A percentile compares a stretch with the other conserved stretches of the same genome.
phyloP scores from a whole-genome alignment of 306 rosid species.

The peach (Prunus persica) region DNA sequence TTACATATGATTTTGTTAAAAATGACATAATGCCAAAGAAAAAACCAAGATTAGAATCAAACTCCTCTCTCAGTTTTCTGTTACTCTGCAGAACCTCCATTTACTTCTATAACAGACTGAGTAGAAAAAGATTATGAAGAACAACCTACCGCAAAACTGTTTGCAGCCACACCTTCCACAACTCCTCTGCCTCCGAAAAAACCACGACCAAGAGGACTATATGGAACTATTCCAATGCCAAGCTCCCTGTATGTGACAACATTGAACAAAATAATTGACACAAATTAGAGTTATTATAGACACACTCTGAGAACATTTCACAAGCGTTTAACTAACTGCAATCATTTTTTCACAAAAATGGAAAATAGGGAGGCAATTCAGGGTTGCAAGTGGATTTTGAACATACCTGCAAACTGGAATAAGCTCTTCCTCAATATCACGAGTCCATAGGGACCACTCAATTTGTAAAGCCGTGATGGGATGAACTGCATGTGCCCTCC shows the following conservation, averaged over 20 bases:
- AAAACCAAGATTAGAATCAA: neutral
- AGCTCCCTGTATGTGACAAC: conserved; percentile 50
- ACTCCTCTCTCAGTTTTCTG: too few relatives aligned
- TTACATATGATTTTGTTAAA: too few relatives aligned
- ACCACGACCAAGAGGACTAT: conserved; percentile 80
- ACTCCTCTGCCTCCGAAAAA: conserved; percentile 74
- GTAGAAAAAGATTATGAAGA: neutral
- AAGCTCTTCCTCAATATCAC: conserved; percentile 68
- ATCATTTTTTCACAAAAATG: neutral
- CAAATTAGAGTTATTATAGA: neutral
- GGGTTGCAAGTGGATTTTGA: neutral
- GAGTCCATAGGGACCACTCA: conserved; percentile 83
- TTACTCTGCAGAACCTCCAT: neutral
- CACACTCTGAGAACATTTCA: neutral
- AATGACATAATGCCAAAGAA: too few relatives aligned
- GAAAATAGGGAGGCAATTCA: neutral
- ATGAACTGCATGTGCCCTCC: conserved; percentile 84
- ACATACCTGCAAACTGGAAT: conserved; percentile 70
- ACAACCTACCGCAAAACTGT: conserved; percentile 41
- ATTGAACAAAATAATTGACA: neutral
- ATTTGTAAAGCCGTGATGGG: conserved; percentile 72
- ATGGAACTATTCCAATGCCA: conserved; percentile 82
- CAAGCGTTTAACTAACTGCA: too few relatives aligned
- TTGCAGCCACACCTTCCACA: conserved; percentile 42
- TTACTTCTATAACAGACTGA: neutral